Evolutionary conservation across 768 basidiomycete species (phyloP).

Genomic region (Boletus subcaerulescens): DNA sequence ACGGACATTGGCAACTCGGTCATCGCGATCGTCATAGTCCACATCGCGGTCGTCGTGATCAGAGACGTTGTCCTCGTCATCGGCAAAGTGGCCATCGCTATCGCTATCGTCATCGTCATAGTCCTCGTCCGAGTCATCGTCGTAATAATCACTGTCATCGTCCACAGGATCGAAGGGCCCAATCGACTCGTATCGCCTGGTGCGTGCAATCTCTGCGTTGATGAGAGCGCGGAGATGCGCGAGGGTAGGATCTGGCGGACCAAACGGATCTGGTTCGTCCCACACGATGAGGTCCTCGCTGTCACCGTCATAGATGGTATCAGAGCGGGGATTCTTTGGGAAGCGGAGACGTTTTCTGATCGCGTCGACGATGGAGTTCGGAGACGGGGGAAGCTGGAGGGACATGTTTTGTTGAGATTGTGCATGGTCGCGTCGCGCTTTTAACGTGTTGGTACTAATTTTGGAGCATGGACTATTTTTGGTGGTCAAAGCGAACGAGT

Average conservation of each 20-base stretch:
- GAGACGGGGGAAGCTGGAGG: too few relatives aligned
- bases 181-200: neutral
- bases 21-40: neutral
- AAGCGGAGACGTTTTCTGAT: too few relatives aligned
- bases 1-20: neutral
- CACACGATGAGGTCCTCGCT: constrained; percentile 3
- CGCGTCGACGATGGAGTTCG: too few relatives aligned
- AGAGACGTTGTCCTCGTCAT: neutral
- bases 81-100: neutral
- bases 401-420: too few relatives aligned
- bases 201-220: neutral
- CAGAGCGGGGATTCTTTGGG: too few relatives aligned
- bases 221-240: neutral
- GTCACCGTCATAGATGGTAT: too few relatives aligned
- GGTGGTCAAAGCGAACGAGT: too few relatives aligned
- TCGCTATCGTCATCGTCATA: neutral
- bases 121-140: too few relatives aligned
- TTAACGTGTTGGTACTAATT: too few relatives aligned
- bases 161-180: neutral
- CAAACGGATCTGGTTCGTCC: constrained; percentile 17
- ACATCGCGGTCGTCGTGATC: neutral
- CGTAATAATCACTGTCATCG: neutral
- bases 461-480: too few relatives aligned
- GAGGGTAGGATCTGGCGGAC: neutral
- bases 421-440: too few relatives aligned